Conservation (phyloP, 495 filamentous ascomycete species). For the Aspergillus nanangensis region DNA sequence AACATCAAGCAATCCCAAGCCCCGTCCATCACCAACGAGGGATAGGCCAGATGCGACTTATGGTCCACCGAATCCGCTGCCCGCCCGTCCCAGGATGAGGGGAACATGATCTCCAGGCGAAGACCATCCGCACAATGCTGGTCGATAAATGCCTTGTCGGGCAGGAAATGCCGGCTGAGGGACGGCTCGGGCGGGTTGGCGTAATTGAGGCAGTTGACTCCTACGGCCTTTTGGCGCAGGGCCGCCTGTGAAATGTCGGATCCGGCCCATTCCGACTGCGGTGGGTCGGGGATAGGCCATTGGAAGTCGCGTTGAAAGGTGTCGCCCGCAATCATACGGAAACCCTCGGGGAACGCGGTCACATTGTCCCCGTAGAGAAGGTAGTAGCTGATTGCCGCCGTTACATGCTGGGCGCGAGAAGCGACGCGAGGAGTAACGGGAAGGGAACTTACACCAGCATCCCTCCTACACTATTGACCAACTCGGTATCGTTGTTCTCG, state of each 20-base stretch:
- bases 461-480: constrained; percentile 53
- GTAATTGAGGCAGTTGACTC: constrained; percentile 92
- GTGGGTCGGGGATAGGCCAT: constrained; percentile 63
- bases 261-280: constrained; percentile 62
- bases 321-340: constrained; percentile 86
- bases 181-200: constrained; percentile 53
- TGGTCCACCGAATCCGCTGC: constrained; percentile 58
- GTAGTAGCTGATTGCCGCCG: constrained; percentile 66
- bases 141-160: constrained; percentile 74
- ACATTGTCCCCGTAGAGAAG: constrained; percentile 61
- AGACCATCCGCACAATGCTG: constrained; percentile 71
- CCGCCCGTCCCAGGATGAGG: constrained; percentile 84
- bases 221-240: constrained; percentile 72
- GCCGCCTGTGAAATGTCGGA: constrained; percentile 58
- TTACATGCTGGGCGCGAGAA: neutral
- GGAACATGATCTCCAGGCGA: constrained; percentile 82
- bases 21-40: constrained; percentile 68
- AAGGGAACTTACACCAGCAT: constrained; percentile 46
- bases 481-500: constrained; percentile 47
- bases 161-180: constrained; percentile 72
- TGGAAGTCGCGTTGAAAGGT: constrained; percentile 63
- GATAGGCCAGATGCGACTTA: constrained; percentile 73
- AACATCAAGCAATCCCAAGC: no score
- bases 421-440: neutral
- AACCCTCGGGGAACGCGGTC: constrained; percentile 70